phyloP scores from a whole-genome alignment of 176 grass and related monocot species.

The Areca catechu region DNA sequence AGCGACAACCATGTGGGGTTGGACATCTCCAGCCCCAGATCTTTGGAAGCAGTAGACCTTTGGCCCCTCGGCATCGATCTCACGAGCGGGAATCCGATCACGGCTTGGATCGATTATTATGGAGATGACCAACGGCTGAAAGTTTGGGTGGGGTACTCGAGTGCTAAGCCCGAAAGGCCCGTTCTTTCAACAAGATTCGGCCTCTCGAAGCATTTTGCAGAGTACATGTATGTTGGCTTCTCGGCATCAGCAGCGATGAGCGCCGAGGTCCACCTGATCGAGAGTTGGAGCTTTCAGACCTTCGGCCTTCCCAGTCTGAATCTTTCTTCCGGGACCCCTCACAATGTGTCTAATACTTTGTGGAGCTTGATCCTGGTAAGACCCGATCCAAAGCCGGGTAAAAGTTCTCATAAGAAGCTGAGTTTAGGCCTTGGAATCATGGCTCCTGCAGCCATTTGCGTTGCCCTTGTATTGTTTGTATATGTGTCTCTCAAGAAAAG shows the following conservation, averaged over 20 bases:
- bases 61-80: slow-evolving; percentile 22
- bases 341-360: slow-evolving; percentile 19
- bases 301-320: slow-evolving; percentile 9
- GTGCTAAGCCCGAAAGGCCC: slow-evolving; percentile 9
- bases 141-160: slow-evolving; percentile 33
- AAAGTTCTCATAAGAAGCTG: slow-evolving; percentile 16
- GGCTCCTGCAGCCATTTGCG: slow-evolving; percentile 7
- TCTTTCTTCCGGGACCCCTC: slow-evolving; percentile 5
- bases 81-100: slow-evolving; percentile 23
- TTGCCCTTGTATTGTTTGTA: slow-evolving; percentile 29
- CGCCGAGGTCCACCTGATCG: slow-evolving; percentile 23
- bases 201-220: slow-evolving; percentile 19
- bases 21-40: too few relatives aligned
- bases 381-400: neutral
- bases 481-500: slow-evolving; percentile 30
- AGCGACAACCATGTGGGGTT: too few relatives aligned
- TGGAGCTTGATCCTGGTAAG: slow-evolving; percentile 1
- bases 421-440: slow-evolving; percentile 19
- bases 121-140: slow-evolving; percentile 6
- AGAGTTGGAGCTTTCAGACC: slow-evolving; percentile 40
- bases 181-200: slow-evolving; percentile 5
- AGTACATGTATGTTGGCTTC: slow-evolving; percentile 46
- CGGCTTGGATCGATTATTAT: slow-evolving; percentile 31
- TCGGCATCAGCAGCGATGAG: slow-evolving; percentile 16
- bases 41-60: too few relatives aligned